phyloP scores from a whole-genome alignment of 192 early-diverging fungal genomes.

The Allomyces macrogynus region DNA sequence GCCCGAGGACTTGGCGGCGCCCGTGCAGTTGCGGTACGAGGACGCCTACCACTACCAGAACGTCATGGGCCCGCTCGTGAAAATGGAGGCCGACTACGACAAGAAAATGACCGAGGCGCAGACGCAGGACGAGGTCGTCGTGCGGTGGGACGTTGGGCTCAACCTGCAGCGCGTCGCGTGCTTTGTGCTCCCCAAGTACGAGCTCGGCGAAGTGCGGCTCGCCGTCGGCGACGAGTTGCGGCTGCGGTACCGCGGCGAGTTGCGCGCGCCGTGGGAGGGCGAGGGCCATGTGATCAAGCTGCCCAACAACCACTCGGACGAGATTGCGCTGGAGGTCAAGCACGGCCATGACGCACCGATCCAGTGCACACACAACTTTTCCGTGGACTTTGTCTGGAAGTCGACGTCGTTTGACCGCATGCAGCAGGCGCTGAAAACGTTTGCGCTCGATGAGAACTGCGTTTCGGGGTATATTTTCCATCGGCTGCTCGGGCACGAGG shows the following conservation, averaged over 20 bases:
- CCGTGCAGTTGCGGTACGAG: conserved; percentile 70
- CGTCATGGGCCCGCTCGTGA: conserved; percentile 84
- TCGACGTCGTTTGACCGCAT: conserved; percentile 90
- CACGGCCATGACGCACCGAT: conserved; percentile 43
- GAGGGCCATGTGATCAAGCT: conserved; percentile 79
- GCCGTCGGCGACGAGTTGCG: conserved; percentile 88
- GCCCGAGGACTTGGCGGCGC: conserved; percentile 38
- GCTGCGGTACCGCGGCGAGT: conserved; percentile 66
- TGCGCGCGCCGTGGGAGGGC: conserved; percentile 67
- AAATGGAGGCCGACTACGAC: conserved; percentile 87
- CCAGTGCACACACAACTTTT: conserved; percentile 64
- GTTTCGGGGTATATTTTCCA: conserved; percentile 95
- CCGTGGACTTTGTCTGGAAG: conserved; percentile 98
- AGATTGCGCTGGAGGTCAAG: conserved; percentile 76
- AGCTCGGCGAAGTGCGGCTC: conserved; percentile 65
- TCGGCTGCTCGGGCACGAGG: conserved; percentile 79
- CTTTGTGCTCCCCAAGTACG: conserved; percentile 82
- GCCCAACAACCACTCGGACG: conserved; percentile 48
- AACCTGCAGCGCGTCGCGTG: conserved; percentile 81
- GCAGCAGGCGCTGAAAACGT: conserved; percentile 89
- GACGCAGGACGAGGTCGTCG: conserved; percentile 81
- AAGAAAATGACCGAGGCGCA: conserved; percentile 73
- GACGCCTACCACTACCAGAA: conserved; percentile 96
- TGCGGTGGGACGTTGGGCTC: conserved; percentile 94
- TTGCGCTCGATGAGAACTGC: conserved; percentile 84